Conservation (phyloP, 306 rosid genomes). For the Rosa persica region DNA sequence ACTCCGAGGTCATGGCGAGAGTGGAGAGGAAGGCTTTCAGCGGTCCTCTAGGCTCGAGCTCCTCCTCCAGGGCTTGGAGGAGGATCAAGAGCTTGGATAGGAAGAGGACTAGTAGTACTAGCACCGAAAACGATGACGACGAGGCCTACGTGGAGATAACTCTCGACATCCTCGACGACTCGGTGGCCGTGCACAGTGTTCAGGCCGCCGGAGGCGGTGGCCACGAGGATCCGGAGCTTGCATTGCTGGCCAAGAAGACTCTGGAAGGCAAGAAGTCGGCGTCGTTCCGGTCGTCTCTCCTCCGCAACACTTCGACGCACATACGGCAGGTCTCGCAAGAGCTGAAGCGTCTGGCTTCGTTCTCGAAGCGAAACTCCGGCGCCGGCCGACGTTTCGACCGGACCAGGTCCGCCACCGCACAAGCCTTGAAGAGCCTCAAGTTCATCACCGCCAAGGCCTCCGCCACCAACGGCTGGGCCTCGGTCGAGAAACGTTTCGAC, state of each 20-base stretch:
- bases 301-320: slow-evolving; percentile 37
- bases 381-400: slow-evolving; percentile 42
- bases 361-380: slow-evolving; percentile 26
- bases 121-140: slow-evolving; percentile 19
- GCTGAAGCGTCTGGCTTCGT: slow-evolving; percentile 49
- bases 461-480: slow-evolving; percentile 34
- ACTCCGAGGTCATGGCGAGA: neutral
- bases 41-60: slow-evolving; percentile 30
- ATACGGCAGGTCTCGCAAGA: slow-evolving; percentile 57
- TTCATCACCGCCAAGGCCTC: slow-evolving; percentile 44
- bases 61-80: neutral
- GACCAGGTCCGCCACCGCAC: slow-evolving; percentile 47
- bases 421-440: slow-evolving; percentile 53
- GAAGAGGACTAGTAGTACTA: slow-evolving; percentile 14
- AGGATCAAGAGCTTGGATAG: slow-evolving; percentile 21
- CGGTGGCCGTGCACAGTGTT: slow-evolving; percentile 64
- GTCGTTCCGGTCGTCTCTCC: slow-evolving; percentile 39
- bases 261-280: slow-evolving; percentile 39
- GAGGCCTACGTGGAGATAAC: slow-evolving; percentile 52
- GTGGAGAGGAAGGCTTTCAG: slow-evolving; percentile 29
- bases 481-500: slow-evolving; percentile 47
- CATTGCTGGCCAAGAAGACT: slow-evolving; percentile 42
- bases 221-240: slow-evolving; percentile 42
- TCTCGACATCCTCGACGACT: slow-evolving; percentile 54
- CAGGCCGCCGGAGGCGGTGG: slow-evolving; percentile 32